Evolutionary conservation across 2,329 filamentous ascomycete species (phyloP).

Genomic region (Raffaelea albimanens): DNA sequence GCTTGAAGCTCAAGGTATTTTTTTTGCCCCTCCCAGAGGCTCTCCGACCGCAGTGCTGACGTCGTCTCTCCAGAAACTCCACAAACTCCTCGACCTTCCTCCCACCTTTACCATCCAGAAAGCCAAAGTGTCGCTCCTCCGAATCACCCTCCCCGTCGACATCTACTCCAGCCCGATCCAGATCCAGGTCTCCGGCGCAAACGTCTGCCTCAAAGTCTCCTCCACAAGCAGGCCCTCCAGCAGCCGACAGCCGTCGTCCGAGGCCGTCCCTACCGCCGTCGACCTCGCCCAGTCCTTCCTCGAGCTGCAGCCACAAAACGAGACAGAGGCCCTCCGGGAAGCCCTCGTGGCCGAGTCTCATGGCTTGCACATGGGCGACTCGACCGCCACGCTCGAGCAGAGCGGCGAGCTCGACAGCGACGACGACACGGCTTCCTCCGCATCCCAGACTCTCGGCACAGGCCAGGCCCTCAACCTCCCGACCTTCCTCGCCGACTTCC

Average conservation of each 20-base stretch:
- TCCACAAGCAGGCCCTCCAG: constrained; percentile 23
- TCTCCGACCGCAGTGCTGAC: not conserved
- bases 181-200: constrained; percentile 72
- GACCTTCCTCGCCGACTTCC: constrained; percentile 58
- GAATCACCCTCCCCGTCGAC: constrained; percentile 78
- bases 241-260: constrained; percentile 17
- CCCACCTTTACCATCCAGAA: constrained; percentile 59
- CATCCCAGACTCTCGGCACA: constrained; percentile 42
- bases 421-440: constrained; percentile 29
- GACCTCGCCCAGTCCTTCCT: constrained; percentile 72
- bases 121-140: constrained; percentile 66
- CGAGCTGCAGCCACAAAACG: constrained; percentile 56
- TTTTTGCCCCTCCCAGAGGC: not conserved
- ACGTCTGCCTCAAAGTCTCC: constrained; percentile 54
- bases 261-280: constrained; percentile 54
- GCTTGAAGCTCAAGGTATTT: constrained; percentile 63
- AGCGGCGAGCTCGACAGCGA: constrained; percentile 14
- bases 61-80: constrained; percentile 57
- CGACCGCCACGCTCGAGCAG: constrained; percentile 33
- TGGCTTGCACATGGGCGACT: constrained; percentile 44
- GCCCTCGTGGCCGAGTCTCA: constrained; percentile 55
- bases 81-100: constrained; percentile 65
- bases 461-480: constrained; percentile 62
- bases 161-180: constrained; percentile 77
- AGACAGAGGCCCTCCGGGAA: constrained; percentile 59